Base-by-base conservation (phyloP, 768 basidiomycete genomes). In the Dacryopinax spathularia region DNA sequence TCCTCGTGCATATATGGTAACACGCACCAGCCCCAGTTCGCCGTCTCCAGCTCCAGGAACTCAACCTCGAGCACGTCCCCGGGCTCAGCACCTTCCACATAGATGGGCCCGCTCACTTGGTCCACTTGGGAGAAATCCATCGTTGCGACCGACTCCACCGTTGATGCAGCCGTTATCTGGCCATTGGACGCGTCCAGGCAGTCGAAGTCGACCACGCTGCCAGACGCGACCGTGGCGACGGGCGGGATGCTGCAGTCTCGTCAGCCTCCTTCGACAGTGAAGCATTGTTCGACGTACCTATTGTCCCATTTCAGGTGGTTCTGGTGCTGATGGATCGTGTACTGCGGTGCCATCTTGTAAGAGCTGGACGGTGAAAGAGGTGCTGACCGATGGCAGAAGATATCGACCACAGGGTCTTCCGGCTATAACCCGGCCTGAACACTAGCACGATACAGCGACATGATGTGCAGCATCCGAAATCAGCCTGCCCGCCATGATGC, bases 141-240 rank as follows among this genome's bases (percentile, higher is more conserved):
- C 1, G 76, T 69, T 15, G 71, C 65, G 34, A 84, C 67, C 27
- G 75, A 65, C 0, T 64, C 62, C 1, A 71, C 65, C 18, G 77
- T 79, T 5, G 81, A 80, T 3, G 73, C 64, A 27, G 77, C 69
- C 0, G 76, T 79, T 63, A 85, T 75, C 70, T 85, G 82, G 1
- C 82, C 82, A 66, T 84, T 84, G 27, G 83, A 83, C 1, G 79
- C 83, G 69, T 85, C 83, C n/a, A 83, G 75, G 65, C 83, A 85
- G 68, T 83, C 81, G 67, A 84, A 83, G 27, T 76, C 75, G 65
- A 85, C 74, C 2, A 75, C 79, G 2, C 81, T 79, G 16, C 83
- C 84, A 1, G 83, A 84, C 43, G 77, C 65, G 59, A 85, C 69
- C 15, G 69, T 77, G 33, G 82, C 66, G 18, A 77, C 76, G 0